Percentiles rank a stretch among this genome's conserved stretches.
Conservation (phyloP, 2,329 filamentous ascomycete genomes). For the Arthrobotrys conoides region DNA sequence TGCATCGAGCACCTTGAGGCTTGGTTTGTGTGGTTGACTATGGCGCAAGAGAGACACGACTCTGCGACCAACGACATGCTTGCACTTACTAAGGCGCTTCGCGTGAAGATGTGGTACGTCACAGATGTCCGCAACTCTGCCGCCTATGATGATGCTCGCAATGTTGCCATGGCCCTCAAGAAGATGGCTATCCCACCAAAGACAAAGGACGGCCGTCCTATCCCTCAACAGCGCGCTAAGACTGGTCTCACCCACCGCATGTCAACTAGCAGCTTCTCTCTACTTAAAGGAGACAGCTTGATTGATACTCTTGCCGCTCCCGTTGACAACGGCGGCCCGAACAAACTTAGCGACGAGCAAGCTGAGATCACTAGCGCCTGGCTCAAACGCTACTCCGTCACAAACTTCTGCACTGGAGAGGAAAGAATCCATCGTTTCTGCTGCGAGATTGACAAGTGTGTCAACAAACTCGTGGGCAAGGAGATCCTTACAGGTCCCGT, state of each 20-base stretch:
- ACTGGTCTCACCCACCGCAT: conserved; percentile 63
- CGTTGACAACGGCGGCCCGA: conserved; percentile 87
- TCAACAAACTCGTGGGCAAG: conserved; percentile 86
- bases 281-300: conserved; percentile 67
- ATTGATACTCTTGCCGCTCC: conserved; percentile 87
- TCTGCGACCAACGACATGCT: conserved; percentile 81
- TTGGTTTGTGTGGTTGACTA: conserved; percentile 86
- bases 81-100: conserved; percentile 78
- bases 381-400: conserved; percentile 84
- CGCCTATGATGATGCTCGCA: conserved; percentile 86
- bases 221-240: conserved; percentile 58
- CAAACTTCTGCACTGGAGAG: conserved; percentile 95
- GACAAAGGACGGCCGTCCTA: conserved; percentile 65
- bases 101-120: conserved; percentile 99
- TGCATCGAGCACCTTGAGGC: conserved; percentile 84
- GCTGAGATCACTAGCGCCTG: conserved; percentile 86
- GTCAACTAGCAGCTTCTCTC: conserved; percentile 64
- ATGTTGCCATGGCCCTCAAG: conserved; percentile 88
- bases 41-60: conserved; percentile 84
- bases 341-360: conserved; percentile 96
- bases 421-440: conserved; percentile 95
- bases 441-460: conserved; percentile 87
- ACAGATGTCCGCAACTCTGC: conserved; percentile 92
- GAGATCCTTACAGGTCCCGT: conserved; percentile 86
- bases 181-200: conserved; percentile 81